Conservation (phyloP, 2,329 filamentous ascomycete genomes). For the Clarireedia hainanense region DNA sequence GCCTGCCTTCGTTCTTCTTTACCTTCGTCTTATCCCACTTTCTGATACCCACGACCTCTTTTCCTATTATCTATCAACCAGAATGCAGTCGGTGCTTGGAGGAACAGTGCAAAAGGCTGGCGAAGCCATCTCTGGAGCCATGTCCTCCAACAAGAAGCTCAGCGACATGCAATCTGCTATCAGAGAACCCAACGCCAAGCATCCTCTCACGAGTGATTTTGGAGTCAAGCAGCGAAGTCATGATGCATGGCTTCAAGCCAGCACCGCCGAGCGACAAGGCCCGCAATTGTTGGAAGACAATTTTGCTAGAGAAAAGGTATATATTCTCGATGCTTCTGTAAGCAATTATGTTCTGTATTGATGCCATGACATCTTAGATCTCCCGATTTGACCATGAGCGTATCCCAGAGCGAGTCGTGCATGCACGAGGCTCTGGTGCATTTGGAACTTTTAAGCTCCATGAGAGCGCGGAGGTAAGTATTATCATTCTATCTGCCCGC, state of each 20-base stretch:
- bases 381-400: conserved; percentile 61
- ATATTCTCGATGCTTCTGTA: no score
- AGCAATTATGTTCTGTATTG: no score
- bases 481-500: background rate
- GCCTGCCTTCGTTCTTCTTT: background rate
- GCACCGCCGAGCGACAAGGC: conserved; percentile 54
- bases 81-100: conserved; percentile 7
- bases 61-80: background rate
- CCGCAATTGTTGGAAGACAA: conserved; percentile 65
- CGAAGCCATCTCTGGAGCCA: conserved; percentile 16
- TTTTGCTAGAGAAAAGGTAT: conserved; percentile 65
- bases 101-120: conserved; percentile 16
- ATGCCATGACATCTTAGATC: no score
- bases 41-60: background rate
- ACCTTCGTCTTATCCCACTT: background rate
- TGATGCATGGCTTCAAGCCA: conserved; percentile 69
- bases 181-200: conserved; percentile 48
- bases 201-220: conserved; percentile 66
- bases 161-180: conserved; percentile 34
- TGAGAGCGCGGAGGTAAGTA: conserved; percentile 44
- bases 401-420: conserved; percentile 54
- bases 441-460: conserved; percentile 60
- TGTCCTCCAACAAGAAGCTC: conserved; percentile 24
- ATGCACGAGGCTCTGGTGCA: conserved; percentile 49
- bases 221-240: conserved; percentile 66